Conservation (phyloP, 73 alveolate species). For the Paramecium primaurelia region DNA sequence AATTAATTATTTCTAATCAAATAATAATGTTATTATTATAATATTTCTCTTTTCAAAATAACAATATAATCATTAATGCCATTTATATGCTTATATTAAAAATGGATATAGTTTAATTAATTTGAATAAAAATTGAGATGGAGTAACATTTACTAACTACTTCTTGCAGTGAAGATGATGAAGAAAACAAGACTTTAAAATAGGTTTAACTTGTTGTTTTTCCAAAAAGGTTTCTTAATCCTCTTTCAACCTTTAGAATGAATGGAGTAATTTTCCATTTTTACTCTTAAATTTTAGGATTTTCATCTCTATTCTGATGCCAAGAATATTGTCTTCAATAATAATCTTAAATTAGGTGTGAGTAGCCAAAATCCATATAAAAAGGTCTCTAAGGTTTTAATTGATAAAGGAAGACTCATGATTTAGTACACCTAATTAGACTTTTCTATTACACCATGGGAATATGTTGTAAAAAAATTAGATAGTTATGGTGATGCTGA, state of each 20-base stretch:
- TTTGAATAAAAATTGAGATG: background rate
- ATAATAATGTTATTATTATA: background rate
- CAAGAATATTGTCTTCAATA: background rate
- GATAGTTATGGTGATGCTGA: background rate
- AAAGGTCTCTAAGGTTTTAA: background rate
- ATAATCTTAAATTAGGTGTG: background rate
- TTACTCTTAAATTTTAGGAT: background rate
- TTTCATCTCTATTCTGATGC: slow-evolving; percentile 34
- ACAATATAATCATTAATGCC: background rate
- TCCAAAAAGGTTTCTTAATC: background rate
- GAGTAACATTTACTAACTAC: background rate
- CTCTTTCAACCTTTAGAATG: slow-evolving; percentile 6
- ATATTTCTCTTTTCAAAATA: background rate
- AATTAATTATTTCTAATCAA: background rate
- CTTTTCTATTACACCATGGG: slow-evolving; percentile 26
- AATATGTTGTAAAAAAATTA: background rate
- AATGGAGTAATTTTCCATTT: background rate
- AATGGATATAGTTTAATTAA: background rate
- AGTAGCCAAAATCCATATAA: slow-evolving; percentile 17
- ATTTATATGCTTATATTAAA: background rate
- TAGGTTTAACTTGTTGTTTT: background rate
- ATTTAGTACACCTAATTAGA: background rate
- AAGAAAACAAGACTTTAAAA: background rate
- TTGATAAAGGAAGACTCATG: background rate
- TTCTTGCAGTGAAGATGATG: background rate